Conservation (phyloP, 2,329 filamentous ascomycete species). For the Penicillium expansum region DNA sequence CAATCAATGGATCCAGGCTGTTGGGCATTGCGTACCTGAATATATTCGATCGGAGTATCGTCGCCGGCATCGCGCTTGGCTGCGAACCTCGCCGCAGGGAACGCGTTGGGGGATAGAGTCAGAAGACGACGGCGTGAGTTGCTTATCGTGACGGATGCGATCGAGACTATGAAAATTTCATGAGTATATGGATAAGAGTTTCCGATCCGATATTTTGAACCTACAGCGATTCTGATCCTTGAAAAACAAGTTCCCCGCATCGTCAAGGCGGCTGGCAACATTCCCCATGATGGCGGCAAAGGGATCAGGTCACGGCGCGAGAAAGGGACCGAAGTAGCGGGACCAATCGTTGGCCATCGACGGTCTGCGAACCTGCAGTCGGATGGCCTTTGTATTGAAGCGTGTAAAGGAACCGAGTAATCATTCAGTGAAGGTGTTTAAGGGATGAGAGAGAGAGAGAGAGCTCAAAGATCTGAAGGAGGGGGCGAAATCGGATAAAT, state of each 20-base stretch:
- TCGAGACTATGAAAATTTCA: slow-evolving; percentile 63
- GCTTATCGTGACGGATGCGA: slow-evolving; percentile 77
- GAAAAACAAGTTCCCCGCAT: slow-evolving; percentile 73
- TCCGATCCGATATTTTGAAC: slow-evolving; percentile 18
- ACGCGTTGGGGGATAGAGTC: slow-evolving; percentile 78
- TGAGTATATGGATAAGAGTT: slow-evolving; percentile 11
- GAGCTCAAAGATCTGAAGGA: slow-evolving; percentile 17
- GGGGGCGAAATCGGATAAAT: slow-evolving; percentile 17
- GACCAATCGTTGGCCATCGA: slow-evolving; percentile 32
- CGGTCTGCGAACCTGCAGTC: slow-evolving; percentile 27
- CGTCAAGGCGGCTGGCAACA: slow-evolving; percentile 83
- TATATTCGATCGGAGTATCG: slow-evolving; percentile 75
- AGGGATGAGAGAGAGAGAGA: neutral
- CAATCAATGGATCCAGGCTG: slow-evolving; percentile 3
- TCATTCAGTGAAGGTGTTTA: slow-evolving; percentile 22
- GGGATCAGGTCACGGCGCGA: slow-evolving; percentile 29
- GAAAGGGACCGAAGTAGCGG: slow-evolving; percentile 28
- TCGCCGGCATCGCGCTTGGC: slow-evolving; percentile 73
- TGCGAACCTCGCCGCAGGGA: slow-evolving; percentile 74
- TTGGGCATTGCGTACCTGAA: slow-evolving; percentile 64
- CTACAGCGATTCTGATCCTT: slow-evolving; percentile 90
- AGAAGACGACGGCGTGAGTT: slow-evolving; percentile 76
- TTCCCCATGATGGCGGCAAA: slow-evolving; percentile 71
- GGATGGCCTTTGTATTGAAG: slow-evolving; percentile 19
- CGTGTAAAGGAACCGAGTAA: slow-evolving; percentile 11